These are phyloP conservation scores for Selenicereus undatus DNA, from an alignment of 148 eudicot genomes.

Conservation along the genomic window DNA sequence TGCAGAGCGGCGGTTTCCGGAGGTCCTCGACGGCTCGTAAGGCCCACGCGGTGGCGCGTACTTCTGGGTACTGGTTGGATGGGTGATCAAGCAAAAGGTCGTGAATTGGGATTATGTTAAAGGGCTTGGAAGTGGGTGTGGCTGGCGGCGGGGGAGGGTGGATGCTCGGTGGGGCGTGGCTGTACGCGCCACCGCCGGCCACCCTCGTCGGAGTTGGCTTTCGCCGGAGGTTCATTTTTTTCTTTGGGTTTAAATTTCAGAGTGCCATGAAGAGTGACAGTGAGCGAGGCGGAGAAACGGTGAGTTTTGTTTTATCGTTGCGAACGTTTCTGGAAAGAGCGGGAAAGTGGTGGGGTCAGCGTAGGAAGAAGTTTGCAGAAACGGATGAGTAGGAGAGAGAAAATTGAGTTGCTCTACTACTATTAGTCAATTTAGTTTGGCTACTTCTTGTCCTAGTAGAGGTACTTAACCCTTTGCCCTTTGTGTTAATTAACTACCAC, in stretches of 20 bases:
- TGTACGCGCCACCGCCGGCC: constrained; percentile 22
- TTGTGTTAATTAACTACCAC: no score
- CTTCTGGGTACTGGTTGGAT: constrained; percentile 67
- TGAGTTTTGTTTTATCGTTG: constrained; percentile 4
- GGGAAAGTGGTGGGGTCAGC: background rate
- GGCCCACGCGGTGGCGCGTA: constrained; percentile 75
- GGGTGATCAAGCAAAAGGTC: constrained; percentile 70
- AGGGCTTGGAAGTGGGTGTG: constrained; percentile 30
- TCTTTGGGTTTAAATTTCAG: background rate
- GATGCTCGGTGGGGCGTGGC: constrained; percentile 34
- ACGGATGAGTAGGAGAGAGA: background rate
- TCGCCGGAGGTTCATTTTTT: constrained; percentile 45
- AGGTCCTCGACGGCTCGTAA: constrained; percentile 60
- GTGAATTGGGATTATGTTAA: constrained; percentile 86
- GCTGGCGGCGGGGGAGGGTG: background rate
- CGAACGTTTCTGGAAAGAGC: background rate
- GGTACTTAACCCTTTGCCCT: background rate
- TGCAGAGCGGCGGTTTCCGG: constrained; percentile 57
- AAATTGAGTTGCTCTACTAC: background rate
- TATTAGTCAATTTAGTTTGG: background rate
- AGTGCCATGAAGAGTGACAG: background rate
- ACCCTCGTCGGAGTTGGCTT: constrained; percentile 49
- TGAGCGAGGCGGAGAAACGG: background rate
- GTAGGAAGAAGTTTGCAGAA: background rate
- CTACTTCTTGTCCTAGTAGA: background rate